Conservation (phyloP, 306 rosid genomes). For the Trifolium pratense region DNA sequence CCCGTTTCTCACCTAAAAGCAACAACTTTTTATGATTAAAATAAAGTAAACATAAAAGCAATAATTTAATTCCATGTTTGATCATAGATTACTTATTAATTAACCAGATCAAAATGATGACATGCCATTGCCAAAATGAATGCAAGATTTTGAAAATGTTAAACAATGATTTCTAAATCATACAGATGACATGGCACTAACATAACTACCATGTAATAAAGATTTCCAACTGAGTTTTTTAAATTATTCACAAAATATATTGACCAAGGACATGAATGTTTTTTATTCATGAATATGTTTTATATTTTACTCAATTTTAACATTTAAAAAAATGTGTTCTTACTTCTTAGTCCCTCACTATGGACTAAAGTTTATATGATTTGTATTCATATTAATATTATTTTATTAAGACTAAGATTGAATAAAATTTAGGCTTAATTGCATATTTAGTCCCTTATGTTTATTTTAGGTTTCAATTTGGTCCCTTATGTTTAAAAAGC, state of each 20-base stretch:
- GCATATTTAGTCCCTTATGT: too few species aligned
- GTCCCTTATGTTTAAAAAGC: too few species aligned
- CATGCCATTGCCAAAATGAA: slow-evolving; percentile 27
- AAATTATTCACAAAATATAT: too few species aligned
- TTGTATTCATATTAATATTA: background rate
- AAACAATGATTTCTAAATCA: background rate
- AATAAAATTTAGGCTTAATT: too few species aligned
- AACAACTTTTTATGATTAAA: slow-evolving; percentile 31
- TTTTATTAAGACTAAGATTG: background rate
- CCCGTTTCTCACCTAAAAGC: slow-evolving; percentile 86
- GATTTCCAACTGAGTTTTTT: background rate
- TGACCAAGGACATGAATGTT: background rate
- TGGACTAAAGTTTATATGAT: background rate
- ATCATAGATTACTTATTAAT: slow-evolving; percentile 5
- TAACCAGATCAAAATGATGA: slow-evolving; percentile 27
- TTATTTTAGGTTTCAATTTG: too few species aligned
- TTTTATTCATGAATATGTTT: background rate
- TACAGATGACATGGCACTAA: background rate
- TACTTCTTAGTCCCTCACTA: background rate
- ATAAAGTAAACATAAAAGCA: slow-evolving; percentile 3
- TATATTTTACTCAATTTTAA: background rate
- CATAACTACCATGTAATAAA: too few species aligned
- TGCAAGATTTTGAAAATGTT: slow-evolving; percentile 26
- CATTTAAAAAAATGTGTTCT: background rate
- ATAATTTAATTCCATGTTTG: slow-evolving; percentile 8